A percentile compares a stretch with the other conserved stretches of the same genome.
Evolutionary conservation across 345 rosid genomes (phyloP).

Genomic region (Brassica incana): DNA sequence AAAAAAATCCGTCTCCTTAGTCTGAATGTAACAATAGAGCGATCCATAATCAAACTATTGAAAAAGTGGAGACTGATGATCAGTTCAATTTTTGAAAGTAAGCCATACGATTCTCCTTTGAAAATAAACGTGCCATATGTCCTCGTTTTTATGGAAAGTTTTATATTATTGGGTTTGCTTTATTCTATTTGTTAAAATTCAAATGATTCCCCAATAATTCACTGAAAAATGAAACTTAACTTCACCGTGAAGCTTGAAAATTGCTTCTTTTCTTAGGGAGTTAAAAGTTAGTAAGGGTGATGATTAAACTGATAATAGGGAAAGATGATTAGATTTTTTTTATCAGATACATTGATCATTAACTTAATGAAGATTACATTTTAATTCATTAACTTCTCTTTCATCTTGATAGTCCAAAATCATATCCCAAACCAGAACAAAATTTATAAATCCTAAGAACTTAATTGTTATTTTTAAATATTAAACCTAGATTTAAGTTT

Average conservation of each 20-base stretch:
- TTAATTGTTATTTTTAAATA: too few species aligned
- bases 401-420: too few species aligned
- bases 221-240: constrained; percentile 29
- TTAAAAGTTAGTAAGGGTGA: too few species aligned
- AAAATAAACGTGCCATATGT: constrained; percentile 29
- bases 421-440: too few species aligned
- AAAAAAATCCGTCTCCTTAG: neutral
- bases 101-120: constrained; percentile 31
- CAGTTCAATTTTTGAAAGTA: constrained; percentile 18
- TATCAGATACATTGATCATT: too few species aligned
- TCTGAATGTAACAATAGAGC: constrained; percentile 7
- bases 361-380: too few species aligned
- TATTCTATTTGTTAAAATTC: constrained; percentile 36
- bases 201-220: constrained; percentile 44
- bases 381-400: too few species aligned
- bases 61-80: neutral
- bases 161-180: constrained; percentile 32
- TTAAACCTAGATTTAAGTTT: too few species aligned
- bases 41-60: neutral
- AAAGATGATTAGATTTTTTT: too few species aligned
- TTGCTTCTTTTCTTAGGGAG: too few species aligned
- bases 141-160: constrained; percentile 32
- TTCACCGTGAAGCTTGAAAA: constrained; percentile 35
- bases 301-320: too few species aligned
- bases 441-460: too few species aligned